phyloP scores from a whole-genome alignment of 805 yeast genomes.

The Wickerhamiella musiphila region DNA sequence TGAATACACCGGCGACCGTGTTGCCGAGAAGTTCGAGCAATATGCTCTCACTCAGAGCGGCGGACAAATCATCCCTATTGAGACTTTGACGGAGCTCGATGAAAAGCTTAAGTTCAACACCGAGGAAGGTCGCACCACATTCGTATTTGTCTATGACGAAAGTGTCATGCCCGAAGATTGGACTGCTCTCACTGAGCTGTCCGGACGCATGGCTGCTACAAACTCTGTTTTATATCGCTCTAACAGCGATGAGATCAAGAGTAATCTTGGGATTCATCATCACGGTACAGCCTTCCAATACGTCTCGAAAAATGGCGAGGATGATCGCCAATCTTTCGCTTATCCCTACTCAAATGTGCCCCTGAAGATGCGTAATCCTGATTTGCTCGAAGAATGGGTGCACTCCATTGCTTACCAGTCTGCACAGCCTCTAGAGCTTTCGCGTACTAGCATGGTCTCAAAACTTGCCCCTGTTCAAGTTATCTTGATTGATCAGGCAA shows the following conservation, averaged over 20 bases:
- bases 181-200: constrained; percentile 21
- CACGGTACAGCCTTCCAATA: constrained; percentile 10
- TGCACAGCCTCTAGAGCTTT: constrained; percentile 2
- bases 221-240: constrained; percentile 11
- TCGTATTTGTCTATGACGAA: constrained; percentile 25
- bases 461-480: constrained; percentile 3
- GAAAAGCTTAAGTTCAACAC: constrained; percentile 13
- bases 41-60: constrained; percentile 18
- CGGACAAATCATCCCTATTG: constrained; percentile 17
- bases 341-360: constrained; percentile 12
- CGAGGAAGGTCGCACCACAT: constrained; percentile 16
- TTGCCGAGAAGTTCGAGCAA: constrained; percentile 19
- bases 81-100: constrained; percentile 13
- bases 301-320: constrained; percentile 2
- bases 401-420: neutral
- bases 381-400: constrained; percentile 10
- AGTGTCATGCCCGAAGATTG: constrained; percentile 24
- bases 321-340: constrained; percentile 2
- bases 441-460: constrained; percentile 1
- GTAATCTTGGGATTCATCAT: constrained; percentile 9
- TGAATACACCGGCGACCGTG: constrained; percentile 18
- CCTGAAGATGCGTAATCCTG: constrained; percentile 9
- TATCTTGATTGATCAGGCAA: neutral
- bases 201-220: constrained; percentile 11
- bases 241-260: constrained; percentile 7